Evolutionary conservation across 2,329 filamentous ascomycete species (phyloP), one percentile per base, ranked within the genome.

Genomic region (Magnaporthiopsis incrustans): DNA sequence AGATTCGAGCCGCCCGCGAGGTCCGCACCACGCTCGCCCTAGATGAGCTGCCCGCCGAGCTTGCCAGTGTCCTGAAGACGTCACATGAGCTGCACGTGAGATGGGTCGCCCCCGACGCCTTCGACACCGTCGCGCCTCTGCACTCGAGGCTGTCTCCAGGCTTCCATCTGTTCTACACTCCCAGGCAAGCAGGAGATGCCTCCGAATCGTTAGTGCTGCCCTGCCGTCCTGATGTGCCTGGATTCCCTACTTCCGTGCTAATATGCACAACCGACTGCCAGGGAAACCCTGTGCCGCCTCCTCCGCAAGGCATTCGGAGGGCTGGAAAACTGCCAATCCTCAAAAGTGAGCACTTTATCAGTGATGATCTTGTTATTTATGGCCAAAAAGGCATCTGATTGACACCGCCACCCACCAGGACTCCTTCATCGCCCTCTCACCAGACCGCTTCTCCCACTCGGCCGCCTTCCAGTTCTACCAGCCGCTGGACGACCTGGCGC

Each of bases 151-250:
- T 92, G 18, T 87, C 91, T 2, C 88, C 93, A 0, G 94, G 94
- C 3, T 78, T 98, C 27, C 92, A 97, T 78, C 79, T 92, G 32
- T 90, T 90, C 70, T 92, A 88, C 72, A 90, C 89, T 0, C 89
- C 89, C 0, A 59, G n/a, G 32, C 33, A 25, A 50, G 56, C 26
- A 15, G 62, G 7, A 14, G 53, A 64, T 22, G 27, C 58, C 11
- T 53, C 58, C 14, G 60, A 64, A 25, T 44, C 59, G 67, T 67
- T 60, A 61, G 66, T 12, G 44, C 15, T 50, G 38, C 8, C 22
- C 15, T 53, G 22, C 11, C 18, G n/a, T 6, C 7, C 14, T 53
- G 44, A 14, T 25, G 7, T 25, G 44, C 2, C n/a, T 22, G 38
- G 15, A 50, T 22, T 11, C 15, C 38, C 15, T 18, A 15, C 18